Evolutionary conservation across 1,284 basidiomycete genomes (phyloP).

Genomic region (Papiliotrema flavescens): DNA sequence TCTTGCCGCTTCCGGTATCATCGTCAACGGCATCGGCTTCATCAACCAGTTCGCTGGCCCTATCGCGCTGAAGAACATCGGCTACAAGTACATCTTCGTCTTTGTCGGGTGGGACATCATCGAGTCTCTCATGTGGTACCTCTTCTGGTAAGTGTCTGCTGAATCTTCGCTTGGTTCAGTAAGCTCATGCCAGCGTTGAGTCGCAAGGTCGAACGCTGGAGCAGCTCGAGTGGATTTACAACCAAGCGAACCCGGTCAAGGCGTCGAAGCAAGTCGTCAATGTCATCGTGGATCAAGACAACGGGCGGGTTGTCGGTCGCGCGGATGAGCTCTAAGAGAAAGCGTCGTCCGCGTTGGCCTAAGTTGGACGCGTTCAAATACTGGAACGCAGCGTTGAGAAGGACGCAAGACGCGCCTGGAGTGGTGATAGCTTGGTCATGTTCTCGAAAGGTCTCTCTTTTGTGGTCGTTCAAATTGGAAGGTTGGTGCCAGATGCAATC

Average conservation of each 20-base stretch:
- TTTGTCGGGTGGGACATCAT: slow-evolving; percentile 44
- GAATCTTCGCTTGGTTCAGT: too few species aligned
- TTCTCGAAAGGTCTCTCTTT: too few species aligned
- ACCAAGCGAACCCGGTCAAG: slow-evolving; percentile 43
- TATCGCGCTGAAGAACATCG: slow-evolving; percentile 53
- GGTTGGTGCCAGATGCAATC: too few species aligned
- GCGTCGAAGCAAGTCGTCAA: slow-evolving; percentile 39
- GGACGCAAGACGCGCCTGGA: too few species aligned
- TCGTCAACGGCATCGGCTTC: slow-evolving; percentile 55
- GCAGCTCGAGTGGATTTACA: slow-evolving; percentile 48
- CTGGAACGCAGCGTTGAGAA: too few species aligned
- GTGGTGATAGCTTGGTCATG: too few species aligned
- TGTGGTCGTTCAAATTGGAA: too few species aligned
- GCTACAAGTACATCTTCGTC: slow-evolving; percentile 35
- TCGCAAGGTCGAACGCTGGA: slow-evolving; percentile 44
- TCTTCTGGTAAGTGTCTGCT: slow-evolving; percentile 26
- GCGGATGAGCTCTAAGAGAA: slow-evolving; percentile 1
- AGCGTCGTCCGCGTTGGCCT: too few species aligned
- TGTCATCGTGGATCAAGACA: slow-evolving; percentile 11
- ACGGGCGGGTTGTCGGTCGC: background rate
- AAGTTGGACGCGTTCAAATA: too few species aligned
- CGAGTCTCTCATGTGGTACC: slow-evolving; percentile 45
- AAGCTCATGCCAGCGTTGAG: slow-evolving; percentile 35
- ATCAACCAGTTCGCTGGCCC: slow-evolving; percentile 51
- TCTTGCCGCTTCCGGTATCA: slow-evolving; percentile 51